Evolutionary conservation across 495 filamentous ascomycete genomes (phyloP).

Genomic region (Daldinia grandis): DNA sequence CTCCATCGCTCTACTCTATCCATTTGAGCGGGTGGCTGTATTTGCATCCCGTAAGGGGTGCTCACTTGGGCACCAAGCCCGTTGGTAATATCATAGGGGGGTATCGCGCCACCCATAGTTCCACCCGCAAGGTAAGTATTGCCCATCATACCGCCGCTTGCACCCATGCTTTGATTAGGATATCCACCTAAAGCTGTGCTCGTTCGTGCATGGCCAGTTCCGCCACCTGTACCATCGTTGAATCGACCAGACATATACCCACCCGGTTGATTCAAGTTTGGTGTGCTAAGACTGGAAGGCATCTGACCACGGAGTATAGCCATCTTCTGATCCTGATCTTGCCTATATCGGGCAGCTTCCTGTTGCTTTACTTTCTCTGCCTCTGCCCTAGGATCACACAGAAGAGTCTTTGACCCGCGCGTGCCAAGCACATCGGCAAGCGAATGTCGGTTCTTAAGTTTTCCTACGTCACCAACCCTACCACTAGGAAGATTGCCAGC

Average conservation of each 20-base stretch:
- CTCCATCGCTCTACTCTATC: conserved; percentile 92
- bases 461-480: conserved; percentile 13
- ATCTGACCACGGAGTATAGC: conserved; percentile 53
- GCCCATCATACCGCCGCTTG: conserved; percentile 21
- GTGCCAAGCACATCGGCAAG: conserved; percentile 43
- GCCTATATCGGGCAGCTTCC: conserved; percentile 45
- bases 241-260: conserved; percentile 62
- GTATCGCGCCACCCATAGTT: conserved; percentile 28
- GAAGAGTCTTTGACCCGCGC: conserved; percentile 21
- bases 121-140: conserved; percentile 30
- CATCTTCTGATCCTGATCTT: conserved; percentile 52
- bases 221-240: conserved; percentile 59
- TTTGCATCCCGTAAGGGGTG: conserved; percentile 44
- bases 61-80: conserved; percentile 42
- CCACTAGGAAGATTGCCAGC: conserved; percentile 21
- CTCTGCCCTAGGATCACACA: conserved; percentile 36
- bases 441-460: conserved; percentile 42
- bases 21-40: conserved; percentile 58
- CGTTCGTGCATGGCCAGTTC: conserved; percentile 38
- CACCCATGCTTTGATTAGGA: conserved; percentile 11
- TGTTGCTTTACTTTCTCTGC: conserved; percentile 43
- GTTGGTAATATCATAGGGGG: conserved; percentile 36
- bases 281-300: conserved; percentile 46
- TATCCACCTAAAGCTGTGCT: conserved; percentile 37
- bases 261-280: conserved; percentile 46